A percentile compares a stretch with the other conserved stretches of the same genome.
phyloP scores from a whole-genome alignment of 768 basidiomycete genomes.

The Sporobolomyces pararoseus region DNA sequence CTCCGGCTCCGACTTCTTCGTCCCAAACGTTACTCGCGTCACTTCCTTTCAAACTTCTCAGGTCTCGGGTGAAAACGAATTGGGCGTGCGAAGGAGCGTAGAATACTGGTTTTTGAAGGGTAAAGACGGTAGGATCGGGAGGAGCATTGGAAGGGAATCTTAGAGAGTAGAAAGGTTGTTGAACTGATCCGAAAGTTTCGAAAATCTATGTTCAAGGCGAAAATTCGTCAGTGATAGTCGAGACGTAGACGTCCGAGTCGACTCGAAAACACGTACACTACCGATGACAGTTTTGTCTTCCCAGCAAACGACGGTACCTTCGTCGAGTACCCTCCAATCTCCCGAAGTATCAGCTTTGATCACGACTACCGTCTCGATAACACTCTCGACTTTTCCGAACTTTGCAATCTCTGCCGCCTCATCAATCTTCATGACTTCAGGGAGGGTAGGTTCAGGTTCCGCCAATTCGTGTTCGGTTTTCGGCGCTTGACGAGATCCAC shows the following conservation, averaged over 20 bases:
- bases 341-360: conserved; percentile 61
- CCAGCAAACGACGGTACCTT: conserved; percentile 84
- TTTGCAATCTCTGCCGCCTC: conserved; percentile 65
- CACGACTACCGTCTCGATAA: conserved; percentile 69
- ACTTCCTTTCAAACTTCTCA: conserved; percentile 69
- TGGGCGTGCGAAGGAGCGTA: conserved; percentile 73
- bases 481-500: conserved; percentile 10
- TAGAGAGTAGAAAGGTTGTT: conserved; percentile 82
- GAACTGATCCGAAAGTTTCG: conserved; percentile 93
- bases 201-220: conserved; percentile 61
- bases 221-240: background rate
- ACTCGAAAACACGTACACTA: conserved; percentile 59
- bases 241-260: background rate
- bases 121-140: conserved; percentile 43
- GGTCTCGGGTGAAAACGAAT: conserved; percentile 74
- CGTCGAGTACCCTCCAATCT: conserved; percentile 69
- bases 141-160: conserved; percentile 57
- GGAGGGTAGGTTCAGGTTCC: conserved; percentile 51
- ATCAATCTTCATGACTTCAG: conserved; percentile 63
- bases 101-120: conserved; percentile 58
- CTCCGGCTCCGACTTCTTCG: conserved; percentile 85
- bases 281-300: conserved; percentile 85
- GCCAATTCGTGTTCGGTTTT: conserved; percentile 53
- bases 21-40: conserved; percentile 93
- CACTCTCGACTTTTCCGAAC: conserved; percentile 72